phyloP scores from a whole-genome alignment of 306 rosid genomes.

The Macrotyloma uniflorum region DNA sequence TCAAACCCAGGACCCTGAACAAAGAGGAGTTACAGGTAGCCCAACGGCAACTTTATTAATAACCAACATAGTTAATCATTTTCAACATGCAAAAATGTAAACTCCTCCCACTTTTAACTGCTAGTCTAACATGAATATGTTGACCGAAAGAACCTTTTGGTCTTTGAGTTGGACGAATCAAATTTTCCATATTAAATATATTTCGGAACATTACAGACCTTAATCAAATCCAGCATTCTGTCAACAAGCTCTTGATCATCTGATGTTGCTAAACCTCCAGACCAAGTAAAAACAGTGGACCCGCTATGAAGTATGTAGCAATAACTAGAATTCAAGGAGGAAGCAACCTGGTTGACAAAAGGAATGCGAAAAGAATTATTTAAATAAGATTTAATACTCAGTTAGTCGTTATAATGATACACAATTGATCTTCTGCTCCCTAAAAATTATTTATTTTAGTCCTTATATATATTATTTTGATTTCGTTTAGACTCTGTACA shows the following conservation, averaged over 20 bases:
- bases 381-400: no score
- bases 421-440: no score
- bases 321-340: slow-evolving; percentile 93
- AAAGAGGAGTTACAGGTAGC: slow-evolving; percentile 10
- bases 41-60: slow-evolving; percentile 29
- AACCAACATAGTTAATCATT: slow-evolving; percentile 18
- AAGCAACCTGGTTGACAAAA: slow-evolving; percentile 63
- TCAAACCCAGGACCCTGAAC: slow-evolving; percentile 24
- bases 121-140: slow-evolving; percentile 33
- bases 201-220: slow-evolving; percentile 54
- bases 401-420: no score
- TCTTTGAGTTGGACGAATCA: slow-evolving; percentile 12
- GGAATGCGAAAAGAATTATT: neutral
- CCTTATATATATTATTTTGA: no score
- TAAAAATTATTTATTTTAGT: no score
- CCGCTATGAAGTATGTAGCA: slow-evolving; percentile 83
- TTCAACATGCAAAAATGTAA: slow-evolving; percentile 21
- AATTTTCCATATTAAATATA: slow-evolving; percentile 27
- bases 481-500: no score
- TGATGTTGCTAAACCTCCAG: slow-evolving; percentile 71
- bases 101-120: neutral
- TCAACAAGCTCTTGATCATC: slow-evolving; percentile 85
- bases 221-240: slow-evolving; percentile 90
- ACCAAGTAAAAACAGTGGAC: slow-evolving; percentile 74
- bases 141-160: neutral